phyloP scores from a whole-genome alignment of 352 stramenopile genomes.

The Pythium pyrilobum region DNA sequence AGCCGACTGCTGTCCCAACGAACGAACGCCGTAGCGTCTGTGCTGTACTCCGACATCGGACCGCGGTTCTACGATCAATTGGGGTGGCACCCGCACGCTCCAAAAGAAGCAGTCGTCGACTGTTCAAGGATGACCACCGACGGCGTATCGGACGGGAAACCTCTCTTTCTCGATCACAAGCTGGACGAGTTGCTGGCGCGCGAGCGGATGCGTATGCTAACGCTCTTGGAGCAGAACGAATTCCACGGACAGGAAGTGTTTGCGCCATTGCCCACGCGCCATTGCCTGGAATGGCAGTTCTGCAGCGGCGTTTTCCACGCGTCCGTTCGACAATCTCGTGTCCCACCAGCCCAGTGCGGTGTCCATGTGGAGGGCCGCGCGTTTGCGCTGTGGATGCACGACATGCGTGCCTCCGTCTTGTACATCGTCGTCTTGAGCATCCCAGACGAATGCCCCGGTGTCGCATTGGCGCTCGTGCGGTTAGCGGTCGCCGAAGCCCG shows the following conservation, averaged over 20 bases:
- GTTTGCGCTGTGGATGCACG: slow-evolving; percentile 55
- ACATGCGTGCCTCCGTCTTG: slow-evolving; percentile 45
- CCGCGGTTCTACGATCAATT: slow-evolving; percentile 53
- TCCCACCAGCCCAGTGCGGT: slow-evolving; percentile 38
- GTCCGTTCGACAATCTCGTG: slow-evolving; percentile 20
- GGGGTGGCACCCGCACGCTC: slow-evolving; percentile 46
- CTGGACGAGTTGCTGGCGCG: slow-evolving; percentile 33
- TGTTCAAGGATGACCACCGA: too few relatives aligned
- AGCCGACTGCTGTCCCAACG: slow-evolving; percentile 26
- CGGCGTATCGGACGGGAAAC: too few relatives aligned
- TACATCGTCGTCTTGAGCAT: slow-evolving; percentile 40
- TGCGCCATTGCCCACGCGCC: slow-evolving; percentile 32
- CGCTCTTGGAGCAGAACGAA: slow-evolving; percentile 19
- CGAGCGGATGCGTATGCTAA: slow-evolving; percentile 29
- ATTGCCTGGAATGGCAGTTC: slow-evolving; percentile 68
- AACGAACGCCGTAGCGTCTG: slow-evolving; percentile 31
- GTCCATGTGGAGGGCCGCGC: slow-evolving; percentile 27
- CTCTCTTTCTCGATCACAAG: slow-evolving; percentile 29
- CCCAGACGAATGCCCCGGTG: slow-evolving; percentile 13
- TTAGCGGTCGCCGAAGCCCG: slow-evolving; percentile 6
- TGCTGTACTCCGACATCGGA: slow-evolving; percentile 65
- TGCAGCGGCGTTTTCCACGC: slow-evolving; percentile 51
- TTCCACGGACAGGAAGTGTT: slow-evolving; percentile 36
- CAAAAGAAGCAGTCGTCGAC: slow-evolving; percentile 35
- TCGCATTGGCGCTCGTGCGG: slow-evolving; percentile 20